These are phyloP conservation scores for Acacia acuminata DNA, from an alignment of 306 rosid species.

Conservation along the genomic window DNA sequence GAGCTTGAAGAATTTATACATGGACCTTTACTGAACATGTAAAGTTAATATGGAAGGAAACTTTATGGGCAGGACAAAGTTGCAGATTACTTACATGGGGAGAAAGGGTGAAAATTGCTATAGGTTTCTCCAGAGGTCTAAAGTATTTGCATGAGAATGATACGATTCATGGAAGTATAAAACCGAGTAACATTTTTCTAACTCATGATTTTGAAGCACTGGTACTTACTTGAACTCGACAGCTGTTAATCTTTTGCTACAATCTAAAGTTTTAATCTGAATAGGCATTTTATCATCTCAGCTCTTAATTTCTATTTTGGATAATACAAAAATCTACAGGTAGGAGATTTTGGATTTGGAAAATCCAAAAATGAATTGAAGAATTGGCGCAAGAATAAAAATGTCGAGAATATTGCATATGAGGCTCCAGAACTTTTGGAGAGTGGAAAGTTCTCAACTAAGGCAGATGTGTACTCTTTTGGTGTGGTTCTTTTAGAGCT, in stretches of 20 bases:
- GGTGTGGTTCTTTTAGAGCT: slow-evolving; percentile 47
- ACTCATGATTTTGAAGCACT: slow-evolving; percentile 65
- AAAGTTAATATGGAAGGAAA: not conserved
- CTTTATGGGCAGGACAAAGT: slow-evolving; percentile 45
- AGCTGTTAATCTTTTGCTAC: not conserved
- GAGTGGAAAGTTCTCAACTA: slow-evolving; percentile 37
- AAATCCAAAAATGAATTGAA: slow-evolving; percentile 33
- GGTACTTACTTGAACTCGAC: slow-evolving; percentile 47
- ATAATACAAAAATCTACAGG: slow-evolving; percentile 30
- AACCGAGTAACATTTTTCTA: slow-evolving; percentile 79
- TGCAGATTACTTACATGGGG: slow-evolving; percentile 61
- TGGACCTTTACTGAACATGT: not conserved
- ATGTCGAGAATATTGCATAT: slow-evolving; percentile 21
- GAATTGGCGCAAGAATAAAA: slow-evolving; percentile 19
- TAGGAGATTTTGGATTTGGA: slow-evolving; percentile 43
- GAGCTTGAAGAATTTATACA: not conserved
- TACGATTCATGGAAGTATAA: slow-evolving; percentile 73
- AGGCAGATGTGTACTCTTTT: slow-evolving; percentile 48
- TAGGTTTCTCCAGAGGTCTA: slow-evolving; percentile 68
- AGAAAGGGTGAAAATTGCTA: slow-evolving; percentile 75
- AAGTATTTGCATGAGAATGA: slow-evolving; percentile 64
- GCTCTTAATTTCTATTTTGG: slow-evolving; percentile 7
- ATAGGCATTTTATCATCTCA: not conserved
- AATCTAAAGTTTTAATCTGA: slow-evolving; percentile 9
- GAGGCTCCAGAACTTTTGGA: slow-evolving; percentile 43